Evolutionary conservation across 2,329 filamentous ascomycete species (phyloP).

Genomic region (Penicillium olsonii): DNA sequence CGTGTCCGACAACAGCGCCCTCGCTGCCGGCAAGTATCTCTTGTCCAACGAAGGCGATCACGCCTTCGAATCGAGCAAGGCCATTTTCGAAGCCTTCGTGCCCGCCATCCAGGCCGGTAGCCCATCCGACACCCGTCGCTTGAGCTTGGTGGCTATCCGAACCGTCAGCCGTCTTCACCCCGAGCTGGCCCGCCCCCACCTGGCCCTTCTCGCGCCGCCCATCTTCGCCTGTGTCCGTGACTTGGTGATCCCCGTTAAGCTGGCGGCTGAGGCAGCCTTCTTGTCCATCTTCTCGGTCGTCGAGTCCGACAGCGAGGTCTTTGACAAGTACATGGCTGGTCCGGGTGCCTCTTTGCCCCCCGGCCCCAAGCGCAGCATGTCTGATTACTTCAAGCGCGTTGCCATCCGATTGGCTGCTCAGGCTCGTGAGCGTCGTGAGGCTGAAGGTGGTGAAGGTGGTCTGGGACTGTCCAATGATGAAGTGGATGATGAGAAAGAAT

Average conservation of each 20-base stretch:
- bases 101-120: conserved; percentile 74
- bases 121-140: conserved; percentile 77
- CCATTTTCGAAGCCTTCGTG: conserved; percentile 77
- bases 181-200: conserved; percentile 78
- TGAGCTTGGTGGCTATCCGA: conserved; percentile 83
- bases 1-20: conserved; percentile 82
- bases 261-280: conserved; percentile 93
- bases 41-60: conserved; percentile 62
- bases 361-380: conserved; percentile 82
- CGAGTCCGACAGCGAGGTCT: conserved; percentile 80
- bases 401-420: conserved; percentile 81
- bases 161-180: conserved; percentile 79
- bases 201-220: conserved; percentile 75
- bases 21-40: conserved; percentile 89
- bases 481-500: conserved; percentile 88
- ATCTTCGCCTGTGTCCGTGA: conserved; percentile 91
- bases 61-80: conserved; percentile 73
- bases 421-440: conserved; percentile 83
- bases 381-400: conserved; percentile 95
- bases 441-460: conserved; percentile 84
- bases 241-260: conserved; percentile 88
- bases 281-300: conserved; percentile 87
- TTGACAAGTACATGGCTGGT: conserved; percentile 84
- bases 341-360: conserved; percentile 66
- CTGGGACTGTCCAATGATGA: conserved; percentile 88